Conservation (phyloP, 2,329 filamentous ascomycete genomes). For the Lachnellula suecica region DNA sequence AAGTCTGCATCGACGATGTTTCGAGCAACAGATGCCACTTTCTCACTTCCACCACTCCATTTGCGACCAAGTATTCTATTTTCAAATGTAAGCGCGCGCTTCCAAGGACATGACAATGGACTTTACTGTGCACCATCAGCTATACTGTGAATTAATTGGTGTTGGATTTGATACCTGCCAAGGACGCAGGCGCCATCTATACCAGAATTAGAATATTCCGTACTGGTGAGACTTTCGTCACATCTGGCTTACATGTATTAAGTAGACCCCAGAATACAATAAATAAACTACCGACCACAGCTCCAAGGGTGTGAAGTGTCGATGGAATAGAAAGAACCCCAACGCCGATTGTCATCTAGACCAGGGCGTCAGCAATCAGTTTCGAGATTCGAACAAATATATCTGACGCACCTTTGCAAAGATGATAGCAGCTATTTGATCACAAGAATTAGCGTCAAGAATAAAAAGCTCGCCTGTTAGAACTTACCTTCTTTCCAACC, state of each 20-base stretch:
- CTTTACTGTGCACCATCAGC: neutral
- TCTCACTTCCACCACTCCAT: neutral
- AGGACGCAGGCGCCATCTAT: neutral
- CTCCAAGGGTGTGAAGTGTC: neutral
- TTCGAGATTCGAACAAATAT: neutral
- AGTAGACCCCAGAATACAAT: neutral
- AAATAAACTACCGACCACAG: neutral
- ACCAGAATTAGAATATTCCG: neutral
- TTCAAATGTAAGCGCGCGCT: neutral
- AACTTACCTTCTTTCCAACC: no score
- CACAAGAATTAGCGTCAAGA: no score
- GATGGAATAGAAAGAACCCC: neutral
- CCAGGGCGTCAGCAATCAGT: neutral
- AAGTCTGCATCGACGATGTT: neutral
- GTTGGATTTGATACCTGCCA: neutral
- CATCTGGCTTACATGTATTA: neutral
- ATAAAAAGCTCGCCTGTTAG: no score
- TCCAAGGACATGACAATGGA: neutral
- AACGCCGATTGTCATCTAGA: neutral
- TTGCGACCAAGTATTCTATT: neutral
- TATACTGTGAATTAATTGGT: neutral
- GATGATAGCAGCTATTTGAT: neutral
- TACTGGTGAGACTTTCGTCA: no score
- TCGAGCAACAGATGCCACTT: neutral
- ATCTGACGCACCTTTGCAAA: neutral